A percentile compares a stretch with the other conserved stretches of the same genome.
phyloP scores from a whole-genome alignment of 441 rosid genomes.

The Omphalea diandra region DNA sequence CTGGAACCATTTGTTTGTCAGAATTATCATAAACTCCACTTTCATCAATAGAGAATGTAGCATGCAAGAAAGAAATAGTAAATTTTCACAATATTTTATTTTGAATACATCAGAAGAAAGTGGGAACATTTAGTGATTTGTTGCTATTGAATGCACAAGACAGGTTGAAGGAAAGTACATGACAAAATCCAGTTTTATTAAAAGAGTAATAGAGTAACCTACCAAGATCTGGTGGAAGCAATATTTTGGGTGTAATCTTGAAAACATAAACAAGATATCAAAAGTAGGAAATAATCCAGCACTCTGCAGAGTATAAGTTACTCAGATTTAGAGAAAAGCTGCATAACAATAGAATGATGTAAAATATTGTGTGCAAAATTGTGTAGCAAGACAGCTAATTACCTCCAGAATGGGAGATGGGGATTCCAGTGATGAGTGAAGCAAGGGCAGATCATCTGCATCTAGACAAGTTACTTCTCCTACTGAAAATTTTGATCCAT shows the following conservation, averaged over 20 bases:
- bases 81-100: too few species aligned
- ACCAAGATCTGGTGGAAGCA: slow-evolving; percentile 74
- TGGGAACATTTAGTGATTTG: not conserved
- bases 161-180: not conserved
- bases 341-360: slow-evolving; percentile 5
- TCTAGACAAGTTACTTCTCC: slow-evolving; percentile 91
- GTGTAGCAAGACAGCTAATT: slow-evolving; percentile 1
- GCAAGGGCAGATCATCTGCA: slow-evolving; percentile 68
- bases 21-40: not conserved
- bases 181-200: not conserved
- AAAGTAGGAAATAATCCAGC: slow-evolving; percentile 89
- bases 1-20: not conserved
- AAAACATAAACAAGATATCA: slow-evolving; percentile 72
- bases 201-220: slow-evolving; percentile 21
- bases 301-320: slow-evolving; percentile 42
- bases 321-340: slow-evolving; percentile 30
- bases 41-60: not conserved
- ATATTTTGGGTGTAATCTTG: slow-evolving; percentile 55
- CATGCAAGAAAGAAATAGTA: not conserved
- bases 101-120: not conserved
- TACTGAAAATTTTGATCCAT: slow-evolving; percentile 75
- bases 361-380: slow-evolving; percentile 4
- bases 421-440: slow-evolving; percentile 60
- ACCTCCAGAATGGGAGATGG: slow-evolving; percentile 85
- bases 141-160: not conserved